Percentiles rank a stretch among this genome's conserved stretches.
These are phyloP conservation scores for Pontederia paniculata DNA, from an alignment of 176 grass and related monocot species.

Conservation along the genomic window DNA sequence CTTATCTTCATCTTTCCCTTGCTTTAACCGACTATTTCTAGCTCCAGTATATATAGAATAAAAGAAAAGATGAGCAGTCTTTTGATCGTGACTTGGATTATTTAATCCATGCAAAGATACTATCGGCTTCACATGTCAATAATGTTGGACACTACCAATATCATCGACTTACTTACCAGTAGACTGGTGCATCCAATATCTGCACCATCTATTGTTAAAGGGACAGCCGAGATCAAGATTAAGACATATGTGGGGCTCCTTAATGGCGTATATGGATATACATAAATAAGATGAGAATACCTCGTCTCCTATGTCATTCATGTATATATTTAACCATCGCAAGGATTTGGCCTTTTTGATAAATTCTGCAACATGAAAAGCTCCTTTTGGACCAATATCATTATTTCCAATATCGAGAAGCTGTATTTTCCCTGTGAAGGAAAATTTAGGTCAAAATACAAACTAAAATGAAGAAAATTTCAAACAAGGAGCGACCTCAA, in stretches of 20 bases:
- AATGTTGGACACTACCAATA: no score
- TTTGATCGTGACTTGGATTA: no score
- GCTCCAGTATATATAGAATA: no score
- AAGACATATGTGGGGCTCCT: not conserved
- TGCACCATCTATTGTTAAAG: no score
- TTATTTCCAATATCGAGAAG: constrained; percentile 96
- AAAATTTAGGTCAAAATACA: not conserved
- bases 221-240: no score
- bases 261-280: not conserved
- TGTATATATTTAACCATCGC: constrained; percentile 90
- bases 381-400: constrained; percentile 68
- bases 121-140: no score
- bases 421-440: constrained; percentile 54
- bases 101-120: no score
- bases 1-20: no score
- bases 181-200: no score
- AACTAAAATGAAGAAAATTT: not conserved
- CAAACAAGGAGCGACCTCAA: constrained; percentile 19
- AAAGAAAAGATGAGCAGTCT: no score
- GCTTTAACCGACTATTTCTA: no score
- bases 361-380: constrained; percentile 56
- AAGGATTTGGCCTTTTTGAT: constrained; percentile 72
- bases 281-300: constrained; percentile 18
- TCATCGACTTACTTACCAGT: no score
- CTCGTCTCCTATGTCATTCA: constrained; percentile 89